A percentile compares a stretch with the other conserved stretches of the same genome.
phyloP scores from a whole-genome alignment of 2,329 filamentous ascomycete species.

The Ceratocystis colombiana region DNA sequence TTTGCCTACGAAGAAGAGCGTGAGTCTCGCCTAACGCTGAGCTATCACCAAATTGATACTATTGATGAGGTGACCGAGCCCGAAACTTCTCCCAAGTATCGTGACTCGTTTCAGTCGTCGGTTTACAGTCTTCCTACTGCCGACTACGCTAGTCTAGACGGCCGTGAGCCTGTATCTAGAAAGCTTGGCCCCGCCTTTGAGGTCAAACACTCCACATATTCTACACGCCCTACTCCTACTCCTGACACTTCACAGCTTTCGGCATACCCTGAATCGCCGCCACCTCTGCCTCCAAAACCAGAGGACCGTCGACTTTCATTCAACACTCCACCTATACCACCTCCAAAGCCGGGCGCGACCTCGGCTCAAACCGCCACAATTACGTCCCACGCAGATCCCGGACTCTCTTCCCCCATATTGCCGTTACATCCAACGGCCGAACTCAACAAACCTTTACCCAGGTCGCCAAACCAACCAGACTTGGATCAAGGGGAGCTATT shows the following conservation, averaged over 20 bases:
- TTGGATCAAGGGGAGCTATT: conserved; percentile 43
- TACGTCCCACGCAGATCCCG: conserved; percentile 28
- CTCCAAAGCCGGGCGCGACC: conserved; percentile 13
- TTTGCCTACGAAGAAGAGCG: conserved; percentile 19
- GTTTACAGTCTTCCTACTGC: conserved; percentile 22
- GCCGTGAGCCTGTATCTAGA: conserved; percentile 24
- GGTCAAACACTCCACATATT: conserved; percentile 16
- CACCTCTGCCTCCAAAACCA: conserved; percentile 30
- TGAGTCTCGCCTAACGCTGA: conserved; percentile 22
- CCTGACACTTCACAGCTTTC: conserved; percentile 13
- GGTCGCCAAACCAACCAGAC: conserved; percentile 41
- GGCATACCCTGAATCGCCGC: conserved; percentile 31
- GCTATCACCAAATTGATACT: conserved; percentile 25
- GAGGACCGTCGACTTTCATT: conserved; percentile 20
- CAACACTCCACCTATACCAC: conserved; percentile 24
- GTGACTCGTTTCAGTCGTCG: conserved; percentile 25
- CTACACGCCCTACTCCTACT: conserved; percentile 8
- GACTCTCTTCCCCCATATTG: conserved; percentile 30
- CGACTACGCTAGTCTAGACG: conserved; percentile 14
- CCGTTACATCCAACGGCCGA: conserved; percentile 32
- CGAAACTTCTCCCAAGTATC: conserved; percentile 25
- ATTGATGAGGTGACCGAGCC: conserved; percentile 25
- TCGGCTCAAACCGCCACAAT: conserved; percentile 22
- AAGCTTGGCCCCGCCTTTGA: conserved; percentile 25
- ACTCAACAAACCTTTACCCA: conserved; percentile 47